Evolutionary conservation across 352 stramenopile genomes (phyloP).

Genomic region (Hyaloperonospora arabidopsidis): DNA sequence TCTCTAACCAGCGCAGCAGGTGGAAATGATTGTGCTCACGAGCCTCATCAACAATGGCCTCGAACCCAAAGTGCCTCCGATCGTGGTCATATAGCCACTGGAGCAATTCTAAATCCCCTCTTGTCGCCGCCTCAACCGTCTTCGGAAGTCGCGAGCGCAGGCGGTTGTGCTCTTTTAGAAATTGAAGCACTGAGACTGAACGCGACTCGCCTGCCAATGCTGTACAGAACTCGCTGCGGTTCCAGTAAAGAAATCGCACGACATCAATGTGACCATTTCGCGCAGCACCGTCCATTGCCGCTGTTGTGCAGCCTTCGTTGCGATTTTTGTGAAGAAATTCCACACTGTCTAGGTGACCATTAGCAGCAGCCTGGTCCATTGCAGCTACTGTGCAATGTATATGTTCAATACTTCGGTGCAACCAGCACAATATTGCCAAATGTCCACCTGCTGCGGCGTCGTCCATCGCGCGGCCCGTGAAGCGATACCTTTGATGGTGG

Average conservation of each 20-base stretch:
- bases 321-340: slow-evolving; percentile 31
- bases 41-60: slow-evolving; percentile 23
- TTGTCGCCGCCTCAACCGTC: slow-evolving; percentile 19
- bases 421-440: slow-evolving; percentile 22
- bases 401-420: slow-evolving; percentile 22
- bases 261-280: slow-evolving; percentile 26
- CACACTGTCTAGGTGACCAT: slow-evolving; percentile 23
- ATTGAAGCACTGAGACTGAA: slow-evolving; percentile 30
- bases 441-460: slow-evolving; percentile 20
- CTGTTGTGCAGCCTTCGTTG: slow-evolving; percentile 34
- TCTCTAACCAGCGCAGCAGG: slow-evolving; percentile 34
- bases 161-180: slow-evolving; percentile 25
- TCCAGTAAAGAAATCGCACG: slow-evolving; percentile 28
- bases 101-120: slow-evolving; percentile 31
- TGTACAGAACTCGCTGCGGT: slow-evolving; percentile 36
- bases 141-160: slow-evolving; percentile 24
- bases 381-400: slow-evolving; percentile 16
- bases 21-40: slow-evolving; percentile 29
- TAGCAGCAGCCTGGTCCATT: slow-evolving; percentile 31
- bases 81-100: slow-evolving; percentile 34
- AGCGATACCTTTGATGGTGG: slow-evolving; percentile 24
- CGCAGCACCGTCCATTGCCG: slow-evolving; percentile 34
- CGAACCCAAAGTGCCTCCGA: slow-evolving; percentile 28
- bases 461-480: slow-evolving; percentile 24
- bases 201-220: slow-evolving; percentile 20